Conservation (phyloP, 192 early-diverging fungal genomes). For the Rhizophagus sp. region DNA sequence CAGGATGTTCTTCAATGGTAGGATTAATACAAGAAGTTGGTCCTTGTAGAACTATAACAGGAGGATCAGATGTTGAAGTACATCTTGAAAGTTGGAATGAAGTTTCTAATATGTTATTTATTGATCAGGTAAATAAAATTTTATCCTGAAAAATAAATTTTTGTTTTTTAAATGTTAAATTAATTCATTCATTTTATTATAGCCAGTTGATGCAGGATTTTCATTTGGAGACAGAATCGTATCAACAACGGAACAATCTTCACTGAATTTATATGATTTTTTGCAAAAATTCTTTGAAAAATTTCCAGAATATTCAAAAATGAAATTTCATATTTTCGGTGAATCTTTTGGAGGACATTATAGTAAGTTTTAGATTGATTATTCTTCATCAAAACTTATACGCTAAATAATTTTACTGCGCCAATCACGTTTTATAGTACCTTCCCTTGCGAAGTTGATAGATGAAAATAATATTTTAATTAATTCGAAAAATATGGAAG, state of each 20-base stretch:
- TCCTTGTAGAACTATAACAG: slow-evolving; percentile 83
- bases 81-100: slow-evolving; percentile 23
- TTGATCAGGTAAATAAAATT: slow-evolving; percentile 21
- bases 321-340: slow-evolving; percentile 48
- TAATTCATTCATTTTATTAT: slow-evolving; percentile 34
- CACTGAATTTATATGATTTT: slow-evolving; percentile 48
- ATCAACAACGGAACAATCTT: slow-evolving; percentile 44
- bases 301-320: slow-evolving; percentile 26
- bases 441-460: slow-evolving; percentile 38
- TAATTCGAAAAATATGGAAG: background rate
- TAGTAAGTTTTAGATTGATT: slow-evolving; percentile 4
- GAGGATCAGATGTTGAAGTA: slow-evolving; percentile 50
- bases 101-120: slow-evolving; percentile 16
- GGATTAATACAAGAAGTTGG: slow-evolving; percentile 81
- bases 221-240: slow-evolving; percentile 54
- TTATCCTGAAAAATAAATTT: too few relatives aligned
- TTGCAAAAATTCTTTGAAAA: slow-evolving; percentile 50
- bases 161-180: too few relatives aligned
- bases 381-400: slow-evolving; percentile 28
- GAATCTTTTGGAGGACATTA: slow-evolving; percentile 59
- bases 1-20: slow-evolving; percentile 76
- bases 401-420: too few relatives aligned
- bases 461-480: slow-evolving; percentile 24
- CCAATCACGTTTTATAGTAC: slow-evolving; percentile 22
- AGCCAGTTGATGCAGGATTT: slow-evolving; percentile 73